phyloP scores from a whole-genome alignment of 495 filamentous ascomycete genomes.

The Aspergillus kassunensis region DNA sequence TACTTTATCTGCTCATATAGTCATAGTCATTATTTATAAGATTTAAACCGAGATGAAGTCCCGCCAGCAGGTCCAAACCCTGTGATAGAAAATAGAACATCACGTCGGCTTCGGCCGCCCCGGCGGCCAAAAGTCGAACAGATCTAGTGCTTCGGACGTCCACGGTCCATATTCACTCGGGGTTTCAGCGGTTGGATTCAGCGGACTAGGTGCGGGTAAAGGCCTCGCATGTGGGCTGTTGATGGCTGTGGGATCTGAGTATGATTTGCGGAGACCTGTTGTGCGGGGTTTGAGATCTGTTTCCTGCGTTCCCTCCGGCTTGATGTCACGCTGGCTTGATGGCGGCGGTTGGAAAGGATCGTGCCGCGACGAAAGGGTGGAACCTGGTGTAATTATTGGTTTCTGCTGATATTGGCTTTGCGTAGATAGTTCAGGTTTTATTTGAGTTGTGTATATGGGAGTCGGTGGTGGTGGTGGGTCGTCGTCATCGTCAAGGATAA shows the following conservation, averaged over 20 bases:
- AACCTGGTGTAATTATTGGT: not conserved
- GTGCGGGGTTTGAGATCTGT: constrained; percentile 18
- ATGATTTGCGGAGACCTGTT: constrained; percentile 30
- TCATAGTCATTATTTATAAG: not conserved
- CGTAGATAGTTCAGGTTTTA: not conserved
- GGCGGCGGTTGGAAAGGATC: not conserved
- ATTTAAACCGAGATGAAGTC: not conserved
- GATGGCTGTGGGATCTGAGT: constrained; percentile 31
- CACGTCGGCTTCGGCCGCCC: constrained; percentile 34
- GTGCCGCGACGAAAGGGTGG: too few relatives aligned
- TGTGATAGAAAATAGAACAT: not conserved
- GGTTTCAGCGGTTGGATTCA: constrained; percentile 14
- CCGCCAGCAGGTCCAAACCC: constrained; percentile 18
- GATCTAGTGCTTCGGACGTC: constrained; percentile 56
- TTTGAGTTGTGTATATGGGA: not conserved
- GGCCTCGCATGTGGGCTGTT: constrained; percentile 14
- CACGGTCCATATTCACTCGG: constrained; percentile 42
- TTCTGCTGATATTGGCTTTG: not conserved
- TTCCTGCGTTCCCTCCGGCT: not conserved
- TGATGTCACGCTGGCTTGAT: not conserved
- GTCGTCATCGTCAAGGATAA: constrained; percentile 24
- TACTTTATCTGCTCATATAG: not conserved
- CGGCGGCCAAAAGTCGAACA: constrained; percentile 54
- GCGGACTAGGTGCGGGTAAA: constrained; percentile 17
- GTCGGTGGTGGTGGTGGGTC: not conserved